Conservation (phyloP, 83 land plant genomes). For the Thuja plicata region DNA sequence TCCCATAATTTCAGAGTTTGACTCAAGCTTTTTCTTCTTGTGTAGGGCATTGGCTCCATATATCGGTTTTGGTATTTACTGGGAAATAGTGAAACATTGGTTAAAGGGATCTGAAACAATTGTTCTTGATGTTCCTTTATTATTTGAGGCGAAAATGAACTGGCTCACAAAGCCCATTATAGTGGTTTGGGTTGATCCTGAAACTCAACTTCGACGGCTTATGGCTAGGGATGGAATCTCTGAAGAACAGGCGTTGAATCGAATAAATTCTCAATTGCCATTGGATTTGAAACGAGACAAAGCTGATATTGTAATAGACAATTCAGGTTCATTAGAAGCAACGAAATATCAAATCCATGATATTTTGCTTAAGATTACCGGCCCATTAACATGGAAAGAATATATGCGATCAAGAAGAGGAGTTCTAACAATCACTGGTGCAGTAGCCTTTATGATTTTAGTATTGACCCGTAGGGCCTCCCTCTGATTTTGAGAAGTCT, state of each 20-base stretch:
- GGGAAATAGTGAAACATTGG: slow-evolving; percentile 85
- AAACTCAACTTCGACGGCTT: slow-evolving; percentile 81
- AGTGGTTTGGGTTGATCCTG: slow-evolving; percentile 92
- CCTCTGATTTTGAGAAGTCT: not conserved
- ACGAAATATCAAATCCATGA: slow-evolving; percentile 53
- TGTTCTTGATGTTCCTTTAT: slow-evolving; percentile 81
- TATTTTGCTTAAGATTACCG: slow-evolving; percentile 34
- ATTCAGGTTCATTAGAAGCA: slow-evolving; percentile 72
- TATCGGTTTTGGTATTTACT: slow-evolving; percentile 71
- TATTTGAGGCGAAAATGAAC: slow-evolving; percentile 88
- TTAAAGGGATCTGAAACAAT: slow-evolving; percentile 61
- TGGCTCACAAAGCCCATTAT: slow-evolving; percentile 75
- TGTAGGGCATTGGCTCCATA: slow-evolving; percentile 75
- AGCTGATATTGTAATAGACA: slow-evolving; percentile 87
- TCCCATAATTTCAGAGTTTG: not conserved
- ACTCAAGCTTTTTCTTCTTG: not conserved
- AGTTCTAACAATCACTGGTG: slow-evolving; percentile 12
- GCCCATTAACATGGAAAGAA: slow-evolving; percentile 61
- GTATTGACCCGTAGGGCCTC: not conserved
- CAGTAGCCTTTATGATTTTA: not conserved
- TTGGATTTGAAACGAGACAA: slow-evolving; percentile 67
- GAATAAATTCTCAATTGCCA: slow-evolving; percentile 75
- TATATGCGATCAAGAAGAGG: slow-evolving; percentile 56
- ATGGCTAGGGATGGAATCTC: slow-evolving; percentile 69
- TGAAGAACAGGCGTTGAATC: slow-evolving; percentile 70